A percentile compares a stretch with the other conserved stretches of the same genome.
phyloP scores from a whole-genome alignment of 108 stramenopile genomes.

The Cyclotella atomus region DNA sequence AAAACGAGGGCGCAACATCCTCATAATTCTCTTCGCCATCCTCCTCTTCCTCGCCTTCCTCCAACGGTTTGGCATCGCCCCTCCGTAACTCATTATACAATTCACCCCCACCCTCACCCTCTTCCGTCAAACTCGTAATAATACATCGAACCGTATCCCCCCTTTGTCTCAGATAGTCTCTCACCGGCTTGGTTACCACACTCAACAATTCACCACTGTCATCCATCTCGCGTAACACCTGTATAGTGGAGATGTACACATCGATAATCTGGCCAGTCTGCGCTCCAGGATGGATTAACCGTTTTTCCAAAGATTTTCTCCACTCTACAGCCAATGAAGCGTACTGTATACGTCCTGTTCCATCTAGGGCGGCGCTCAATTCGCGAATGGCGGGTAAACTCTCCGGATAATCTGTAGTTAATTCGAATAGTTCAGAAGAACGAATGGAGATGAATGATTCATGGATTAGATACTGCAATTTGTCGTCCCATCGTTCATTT shows the following conservation, averaged over 20 bases:
- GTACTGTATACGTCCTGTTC: conserved; percentile 44
- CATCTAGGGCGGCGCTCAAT: conserved; percentile 61
- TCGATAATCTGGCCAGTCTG: conserved; percentile 95
- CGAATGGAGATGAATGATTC: conserved; percentile 70
- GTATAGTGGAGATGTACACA: conserved; percentile 95
- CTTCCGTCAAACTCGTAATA: conserved; percentile 94
- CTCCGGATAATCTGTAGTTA: conserved; percentile 87
- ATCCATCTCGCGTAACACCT: conserved; percentile 84
- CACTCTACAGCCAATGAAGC: conserved; percentile 53
- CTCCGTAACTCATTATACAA: conserved; percentile 94
- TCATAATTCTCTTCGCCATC: conserved; percentile 81
- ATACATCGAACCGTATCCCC: conserved; percentile 96
- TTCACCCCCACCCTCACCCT: conserved; percentile 87
- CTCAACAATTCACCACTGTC: conserved; percentile 87
- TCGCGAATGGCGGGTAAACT: conserved; percentile 75
- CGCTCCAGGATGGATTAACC: conserved; percentile 96
- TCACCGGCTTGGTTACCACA: conserved; percentile 88
- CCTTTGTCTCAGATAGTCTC: conserved; percentile 81
- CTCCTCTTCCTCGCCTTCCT: conserved; percentile 66
- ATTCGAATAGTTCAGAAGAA: conserved; percentile 75
- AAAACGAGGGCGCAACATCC: conserved; percentile 58
- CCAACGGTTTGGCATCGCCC: conserved; percentile 83
- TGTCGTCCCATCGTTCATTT: conserved; percentile 48
- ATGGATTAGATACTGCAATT: conserved; percentile 54
- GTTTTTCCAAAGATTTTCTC: conserved; percentile 55